Base-by-base conservation (phyloP, 805 yeast species). In the Candida silvatica region DNA sequence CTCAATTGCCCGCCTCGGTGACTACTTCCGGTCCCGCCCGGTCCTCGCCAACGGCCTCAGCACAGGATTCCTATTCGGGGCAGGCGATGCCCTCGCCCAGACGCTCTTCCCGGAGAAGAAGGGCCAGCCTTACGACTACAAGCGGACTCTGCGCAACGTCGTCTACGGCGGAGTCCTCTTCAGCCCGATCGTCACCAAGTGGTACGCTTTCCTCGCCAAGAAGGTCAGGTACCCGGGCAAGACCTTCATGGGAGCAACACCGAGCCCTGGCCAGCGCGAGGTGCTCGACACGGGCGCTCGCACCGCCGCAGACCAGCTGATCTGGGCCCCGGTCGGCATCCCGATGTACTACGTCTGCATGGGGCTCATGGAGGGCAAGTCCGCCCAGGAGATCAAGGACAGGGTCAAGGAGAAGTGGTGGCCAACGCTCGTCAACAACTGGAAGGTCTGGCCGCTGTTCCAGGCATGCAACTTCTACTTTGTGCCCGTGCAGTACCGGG, bases 391-490 rank as follows among this genome's bases (percentile, higher is more conserved):
- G 17, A 62, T 77, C 12, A 49, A 54, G 35, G 32, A 44, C 4
- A 77, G 71, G 42, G 47, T 80, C 17, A 31, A 57, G 3, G 58
- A 63, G 12, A 74, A 77, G 39, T 75, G 75, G 73, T 60, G 76
- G 77, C 66, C 69, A 4, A 87, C 95, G 0, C 57, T 88, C 28
- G 53, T 64, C 23, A 67, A 82, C 14, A 88, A 87, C 54, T 86
- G 94, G 88, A 51, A 66, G 34, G 80, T 90, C 9, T 92, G 97
- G 98, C 97, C 97, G 0, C 57, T 74, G 0, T 82, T 92, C 42
- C 97, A 92, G 58, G 49, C 77, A 36, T 43, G 79, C 41, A 92
- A 90, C 58, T 85, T 90, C 50, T 68, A 77, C 31, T 48, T 83
- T 6, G 70, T 86, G 3, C 97, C 97, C 0, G 70, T 77, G 6